phyloP scores from a whole-genome alignment of 2,329 filamentous ascomycete species.

The Uncinocarpus reesii region DNA sequence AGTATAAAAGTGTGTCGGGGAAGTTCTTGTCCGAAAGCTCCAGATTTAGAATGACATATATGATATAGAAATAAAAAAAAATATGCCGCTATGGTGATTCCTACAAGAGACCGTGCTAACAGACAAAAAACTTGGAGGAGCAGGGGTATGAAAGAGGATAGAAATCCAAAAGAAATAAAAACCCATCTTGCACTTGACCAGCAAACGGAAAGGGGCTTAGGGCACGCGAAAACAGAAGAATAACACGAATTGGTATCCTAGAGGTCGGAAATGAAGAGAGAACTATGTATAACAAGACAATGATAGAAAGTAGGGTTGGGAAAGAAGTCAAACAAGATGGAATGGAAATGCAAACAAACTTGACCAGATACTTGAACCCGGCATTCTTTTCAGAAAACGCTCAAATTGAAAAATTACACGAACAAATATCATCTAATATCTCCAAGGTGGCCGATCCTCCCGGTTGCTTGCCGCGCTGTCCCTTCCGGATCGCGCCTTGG shows the following conservation, averaged over 20 bases:
- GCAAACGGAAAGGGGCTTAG: background rate
- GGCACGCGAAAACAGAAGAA: background rate
- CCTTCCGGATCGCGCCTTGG: slow-evolving; percentile 24
- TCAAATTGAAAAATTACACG: slow-evolving; percentile 16
- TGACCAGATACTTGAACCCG: background rate
- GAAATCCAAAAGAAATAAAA: too few species aligned
- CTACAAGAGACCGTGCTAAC: too few species aligned
- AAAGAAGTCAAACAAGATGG: background rate
- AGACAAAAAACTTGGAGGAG: too few species aligned
- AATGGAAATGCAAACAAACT: background rate
- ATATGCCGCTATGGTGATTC: too few species aligned
- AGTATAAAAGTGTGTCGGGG: too few species aligned
- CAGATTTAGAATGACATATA: too few species aligned
- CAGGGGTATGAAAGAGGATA: too few species aligned
- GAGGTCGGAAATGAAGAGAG: background rate
- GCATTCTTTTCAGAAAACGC: background rate
- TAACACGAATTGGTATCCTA: background rate
- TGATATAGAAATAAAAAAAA: too few species aligned
- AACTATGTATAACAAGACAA: slow-evolving; percentile 1
- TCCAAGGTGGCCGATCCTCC: slow-evolving; percentile 29
- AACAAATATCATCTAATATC: slow-evolving; percentile 17
- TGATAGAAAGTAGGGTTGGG: background rate
- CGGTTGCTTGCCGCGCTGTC: slow-evolving; percentile 22
- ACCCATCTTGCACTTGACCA: too few species aligned
- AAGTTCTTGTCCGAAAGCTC: too few species aligned